Evolutionary conservation across 805 yeast species (phyloP).

Genomic region (Candida sonorensis): DNA sequence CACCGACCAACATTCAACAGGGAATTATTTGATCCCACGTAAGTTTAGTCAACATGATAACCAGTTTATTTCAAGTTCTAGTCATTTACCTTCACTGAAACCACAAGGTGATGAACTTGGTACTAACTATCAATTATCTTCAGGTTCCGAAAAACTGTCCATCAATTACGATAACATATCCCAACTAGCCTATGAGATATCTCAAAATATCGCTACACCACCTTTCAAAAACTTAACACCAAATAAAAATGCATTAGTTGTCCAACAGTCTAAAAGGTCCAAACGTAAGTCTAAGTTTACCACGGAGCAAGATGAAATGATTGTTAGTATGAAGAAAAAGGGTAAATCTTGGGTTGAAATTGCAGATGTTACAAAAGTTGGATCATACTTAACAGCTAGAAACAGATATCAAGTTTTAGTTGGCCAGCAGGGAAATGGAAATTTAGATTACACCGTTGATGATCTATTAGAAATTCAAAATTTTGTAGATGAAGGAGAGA

Average conservation of each 20-base stretch:
- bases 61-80: too few species aligned
- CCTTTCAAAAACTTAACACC: slow-evolving; percentile 22
- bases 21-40: too few species aligned
- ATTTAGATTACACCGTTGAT: slow-evolving; percentile 52
- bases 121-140: not conserved
- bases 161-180: slow-evolving; percentile 14
- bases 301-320: slow-evolving; percentile 59
- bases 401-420: slow-evolving; percentile 74
- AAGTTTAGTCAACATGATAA: too few species aligned
- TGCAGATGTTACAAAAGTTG: slow-evolving; percentile 57
- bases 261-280: slow-evolving; percentile 35
- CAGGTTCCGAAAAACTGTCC: not conserved
- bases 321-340: slow-evolving; percentile 50
- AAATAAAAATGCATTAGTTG: slow-evolving; percentile 12
- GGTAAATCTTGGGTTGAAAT: slow-evolving; percentile 73
- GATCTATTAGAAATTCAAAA: slow-evolving; percentile 45
- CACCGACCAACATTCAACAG: too few species aligned
- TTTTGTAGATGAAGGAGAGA: slow-evolving; percentile 61
- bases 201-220: slow-evolving; percentile 22
- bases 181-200: slow-evolving; percentile 17
- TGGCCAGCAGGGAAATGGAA: slow-evolving; percentile 77
- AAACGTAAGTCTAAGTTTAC: slow-evolving; percentile 65
- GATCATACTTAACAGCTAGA: slow-evolving; percentile 64
- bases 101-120: not conserved
- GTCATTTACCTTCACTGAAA: not conserved